These are phyloP conservation scores for Termitomyces sp. DNA, from an alignment of 768 basidiomycete genomes.

Conservation along the genomic window DNA sequence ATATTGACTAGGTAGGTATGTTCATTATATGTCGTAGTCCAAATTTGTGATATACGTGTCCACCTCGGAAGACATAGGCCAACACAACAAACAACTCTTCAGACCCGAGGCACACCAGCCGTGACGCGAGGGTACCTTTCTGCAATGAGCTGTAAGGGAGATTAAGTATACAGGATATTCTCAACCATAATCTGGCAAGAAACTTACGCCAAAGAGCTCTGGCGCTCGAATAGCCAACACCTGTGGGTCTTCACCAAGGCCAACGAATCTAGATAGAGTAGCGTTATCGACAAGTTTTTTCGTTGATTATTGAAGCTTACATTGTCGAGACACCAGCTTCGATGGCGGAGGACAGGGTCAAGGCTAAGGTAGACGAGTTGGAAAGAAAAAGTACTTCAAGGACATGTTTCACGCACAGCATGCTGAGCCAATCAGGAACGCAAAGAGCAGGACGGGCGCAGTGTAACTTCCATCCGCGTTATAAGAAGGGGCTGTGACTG, in stretches of 20 bases:
- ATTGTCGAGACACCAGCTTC: constrained; percentile 89
- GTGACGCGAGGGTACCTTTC: constrained; percentile 68
- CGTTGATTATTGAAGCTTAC: constrained; percentile 30
- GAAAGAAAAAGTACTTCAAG: not conserved
- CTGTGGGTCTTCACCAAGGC: constrained; percentile 80
- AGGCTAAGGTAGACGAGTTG: constrained; percentile 32
- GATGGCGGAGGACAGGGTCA: constrained; percentile 69
- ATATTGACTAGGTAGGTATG: not conserved
- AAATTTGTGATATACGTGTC: not conserved
- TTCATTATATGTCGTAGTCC: not conserved
- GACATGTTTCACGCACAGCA: constrained; percentile 48
- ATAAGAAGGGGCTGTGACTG: constrained; percentile 73
- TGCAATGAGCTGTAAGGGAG: constrained; percentile 51
- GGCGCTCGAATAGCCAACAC: constrained; percentile 72
- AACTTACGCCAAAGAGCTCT: constrained; percentile 57
- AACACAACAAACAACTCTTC: not conserved
- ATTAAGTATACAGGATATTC: constrained; percentile 2
- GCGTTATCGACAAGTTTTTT: not conserved
- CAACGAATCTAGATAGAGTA: constrained; percentile 60
- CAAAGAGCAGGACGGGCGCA: constrained; percentile 71
- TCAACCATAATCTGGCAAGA: not conserved
- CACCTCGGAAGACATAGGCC: not conserved
- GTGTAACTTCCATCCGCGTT: constrained; percentile 75
- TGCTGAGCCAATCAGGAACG: constrained; percentile 75
- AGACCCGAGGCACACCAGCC: constrained; percentile 42